Evolutionary conservation across 441 rosid species (phyloP).

Genomic region (Corymbia citriodora): DNA sequence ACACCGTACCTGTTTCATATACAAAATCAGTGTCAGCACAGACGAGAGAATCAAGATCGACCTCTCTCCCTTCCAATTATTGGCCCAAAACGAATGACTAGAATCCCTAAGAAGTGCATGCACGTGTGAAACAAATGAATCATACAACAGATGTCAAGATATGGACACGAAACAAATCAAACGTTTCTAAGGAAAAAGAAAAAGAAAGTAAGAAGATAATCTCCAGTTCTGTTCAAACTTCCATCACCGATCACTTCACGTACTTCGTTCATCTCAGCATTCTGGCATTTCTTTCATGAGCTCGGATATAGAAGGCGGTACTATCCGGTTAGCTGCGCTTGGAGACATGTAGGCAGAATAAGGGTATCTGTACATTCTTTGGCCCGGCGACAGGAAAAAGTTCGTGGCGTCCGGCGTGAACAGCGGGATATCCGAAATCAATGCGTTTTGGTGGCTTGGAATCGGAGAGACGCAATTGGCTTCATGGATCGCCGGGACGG

Average conservation of each 20-base stretch:
- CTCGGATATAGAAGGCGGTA: conserved; percentile 29
- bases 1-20: background rate
- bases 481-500: background rate
- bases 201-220: background rate
- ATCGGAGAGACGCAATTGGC: conserved; percentile 6
- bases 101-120: background rate
- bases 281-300: conserved; percentile 27
- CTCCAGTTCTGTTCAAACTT: background rate
- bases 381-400: conserved; percentile 32
- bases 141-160: background rate
- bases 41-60: background rate
- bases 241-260: background rate
- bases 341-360: conserved; percentile 17
- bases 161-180: background rate
- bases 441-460: conserved; percentile 1
- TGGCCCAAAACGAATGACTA: background rate
- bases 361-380: conserved; percentile 8
- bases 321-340: conserved; percentile 1
- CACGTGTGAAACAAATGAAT: background rate
- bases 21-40: background rate
- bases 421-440: conserved; percentile 36
- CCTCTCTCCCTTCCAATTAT: background rate
- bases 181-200: background rate
- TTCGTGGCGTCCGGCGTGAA: conserved; percentile 39
- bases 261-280: background rate